Conservation (phyloP, 768 basidiomycete species). For the Agrocybe pediades region DNA sequence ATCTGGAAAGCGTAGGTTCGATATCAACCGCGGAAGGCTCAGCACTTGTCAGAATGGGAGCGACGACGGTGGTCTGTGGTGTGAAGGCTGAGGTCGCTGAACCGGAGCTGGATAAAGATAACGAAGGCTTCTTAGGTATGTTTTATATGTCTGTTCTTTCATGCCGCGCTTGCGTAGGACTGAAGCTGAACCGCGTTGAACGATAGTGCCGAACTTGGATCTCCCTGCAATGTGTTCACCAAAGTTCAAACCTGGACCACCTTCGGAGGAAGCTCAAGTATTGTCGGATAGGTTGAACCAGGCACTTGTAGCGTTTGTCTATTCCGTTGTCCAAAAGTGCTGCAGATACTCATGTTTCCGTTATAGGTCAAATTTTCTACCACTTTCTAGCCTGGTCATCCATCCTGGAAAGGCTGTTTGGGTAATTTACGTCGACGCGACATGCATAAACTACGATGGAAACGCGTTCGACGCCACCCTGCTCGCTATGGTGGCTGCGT, state of each 20-base stretch:
- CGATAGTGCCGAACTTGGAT: slow-evolving; percentile 90
- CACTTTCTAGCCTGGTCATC: slow-evolving; percentile 75
- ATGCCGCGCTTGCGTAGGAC: neutral
- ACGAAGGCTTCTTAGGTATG: slow-evolving; percentile 83
- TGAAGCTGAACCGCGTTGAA: neutral
- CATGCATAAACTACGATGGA: slow-evolving; percentile 97
- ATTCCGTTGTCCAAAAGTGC: neutral
- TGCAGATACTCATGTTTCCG: neutral
- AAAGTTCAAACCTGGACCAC: slow-evolving; percentile 94
- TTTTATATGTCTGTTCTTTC: slow-evolving; percentile 1
- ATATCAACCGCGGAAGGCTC: slow-evolving; percentile 95
- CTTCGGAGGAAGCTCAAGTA: slow-evolving; percentile 91
- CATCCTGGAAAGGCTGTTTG: slow-evolving; percentile 80
- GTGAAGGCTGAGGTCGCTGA: slow-evolving; percentile 95
- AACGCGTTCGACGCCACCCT: slow-evolving; percentile 92
- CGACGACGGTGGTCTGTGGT: slow-evolving; percentile 95
- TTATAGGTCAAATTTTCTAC: slow-evolving; percentile 63
- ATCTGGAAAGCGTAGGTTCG: slow-evolving; percentile 57
- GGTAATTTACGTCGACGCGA: slow-evolving; percentile 94
- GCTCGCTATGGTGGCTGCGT: slow-evolving; percentile 83
- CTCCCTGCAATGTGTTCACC: slow-evolving; percentile 92
- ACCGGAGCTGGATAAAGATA: slow-evolving; percentile 76
- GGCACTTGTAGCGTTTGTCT: slow-evolving; percentile 67
- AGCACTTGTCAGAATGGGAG: slow-evolving; percentile 85
- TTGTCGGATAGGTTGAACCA: slow-evolving; percentile 84